Evolutionary conservation across 2,329 filamentous ascomycete genomes (phyloP).

Genomic region (Ceratocystis variospora): DNA sequence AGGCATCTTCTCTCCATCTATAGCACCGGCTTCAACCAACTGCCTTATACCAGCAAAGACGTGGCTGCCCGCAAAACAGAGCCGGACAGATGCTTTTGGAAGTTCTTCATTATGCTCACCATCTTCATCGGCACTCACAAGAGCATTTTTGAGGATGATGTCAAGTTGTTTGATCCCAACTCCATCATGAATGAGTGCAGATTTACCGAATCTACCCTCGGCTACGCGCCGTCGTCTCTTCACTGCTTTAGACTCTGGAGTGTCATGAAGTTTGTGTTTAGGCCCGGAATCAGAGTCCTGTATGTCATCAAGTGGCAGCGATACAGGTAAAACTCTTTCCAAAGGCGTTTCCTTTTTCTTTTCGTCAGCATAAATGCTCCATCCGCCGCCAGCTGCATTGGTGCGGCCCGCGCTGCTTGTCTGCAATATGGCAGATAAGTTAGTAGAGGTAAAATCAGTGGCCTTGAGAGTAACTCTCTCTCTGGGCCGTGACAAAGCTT

Average conservation of each 20-base stretch:
- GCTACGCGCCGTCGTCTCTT: slow-evolving; percentile 52
- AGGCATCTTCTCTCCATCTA: slow-evolving; percentile 68
- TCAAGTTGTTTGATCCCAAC: slow-evolving; percentile 49
- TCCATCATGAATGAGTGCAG: slow-evolving; percentile 41
- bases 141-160: slow-evolving; percentile 31
- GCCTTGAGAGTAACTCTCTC: slow-evolving; percentile 55
- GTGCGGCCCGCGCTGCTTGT: slow-evolving; percentile 55
- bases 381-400: slow-evolving; percentile 62
- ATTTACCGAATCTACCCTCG: slow-evolving; percentile 55
- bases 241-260: slow-evolving; percentile 23
- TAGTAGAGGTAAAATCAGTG: slow-evolving; percentile 57
- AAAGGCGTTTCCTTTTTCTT: slow-evolving; percentile 40
- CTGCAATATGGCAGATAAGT: slow-evolving; percentile 54
- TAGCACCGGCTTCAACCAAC: slow-evolving; percentile 60
- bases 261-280: neutral
- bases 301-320: slow-evolving; percentile 26
- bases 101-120: slow-evolving; percentile 4
- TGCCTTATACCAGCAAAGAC: slow-evolving; percentile 69
- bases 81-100: slow-evolving; percentile 39
- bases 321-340: slow-evolving; percentile 35
- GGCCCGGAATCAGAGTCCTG: neutral
- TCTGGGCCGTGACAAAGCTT: slow-evolving; percentile 62
- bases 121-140: neutral
- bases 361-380: slow-evolving; percentile 63
- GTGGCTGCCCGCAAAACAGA: slow-evolving; percentile 62